Conservation (phyloP, 2,329 filamentous ascomycete genomes). For the Helotiales sp. region DNA sequence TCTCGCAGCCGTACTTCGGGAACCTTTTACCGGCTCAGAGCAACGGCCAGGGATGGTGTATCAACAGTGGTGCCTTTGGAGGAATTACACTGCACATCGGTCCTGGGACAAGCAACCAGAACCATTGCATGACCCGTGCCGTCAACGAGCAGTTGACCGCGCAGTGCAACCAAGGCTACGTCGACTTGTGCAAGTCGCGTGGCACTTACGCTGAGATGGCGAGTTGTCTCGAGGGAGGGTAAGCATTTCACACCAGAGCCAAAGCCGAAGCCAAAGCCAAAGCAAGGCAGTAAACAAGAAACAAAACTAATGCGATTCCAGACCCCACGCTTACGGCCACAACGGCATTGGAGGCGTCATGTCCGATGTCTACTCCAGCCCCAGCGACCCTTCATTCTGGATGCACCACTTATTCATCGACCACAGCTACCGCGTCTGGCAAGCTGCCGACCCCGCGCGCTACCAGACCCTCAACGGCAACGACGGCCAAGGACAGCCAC, state of each 20-base stretch:
- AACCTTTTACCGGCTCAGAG: conserved; percentile 13
- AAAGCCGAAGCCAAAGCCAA: neutral
- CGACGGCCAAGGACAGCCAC: conserved; percentile 9
- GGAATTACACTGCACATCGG: conserved; percentile 26
- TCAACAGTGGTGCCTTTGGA: conserved; percentile 25
- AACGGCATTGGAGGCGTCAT: conserved; percentile 26
- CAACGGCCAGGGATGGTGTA: conserved; percentile 19
- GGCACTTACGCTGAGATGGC: conserved; percentile 18
- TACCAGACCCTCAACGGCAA: conserved; percentile 19
- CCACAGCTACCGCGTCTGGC: conserved; percentile 26
- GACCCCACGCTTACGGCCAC: conserved; percentile 25
- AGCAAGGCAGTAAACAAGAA: neutral
- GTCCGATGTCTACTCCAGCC: conserved; percentile 20
- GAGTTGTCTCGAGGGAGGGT: conserved; percentile 25
- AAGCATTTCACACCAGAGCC: neutral
- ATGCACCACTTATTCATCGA: conserved; percentile 27
- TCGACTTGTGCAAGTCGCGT: conserved; percentile 22
- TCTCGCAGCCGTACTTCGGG: conserved; percentile 18
- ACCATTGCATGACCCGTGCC: conserved; percentile 19
- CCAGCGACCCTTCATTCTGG: conserved; percentile 23
- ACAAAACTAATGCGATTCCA: conserved; percentile 1
- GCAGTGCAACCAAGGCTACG: conserved; percentile 21
- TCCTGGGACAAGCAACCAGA: conserved; percentile 16
- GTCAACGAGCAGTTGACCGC: conserved; percentile 19
- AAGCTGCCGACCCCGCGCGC: conserved; percentile 18